phyloP scores from a whole-genome alignment of 2,329 filamentous ascomycete species.

The Cryphonectria radicalis region DNA sequence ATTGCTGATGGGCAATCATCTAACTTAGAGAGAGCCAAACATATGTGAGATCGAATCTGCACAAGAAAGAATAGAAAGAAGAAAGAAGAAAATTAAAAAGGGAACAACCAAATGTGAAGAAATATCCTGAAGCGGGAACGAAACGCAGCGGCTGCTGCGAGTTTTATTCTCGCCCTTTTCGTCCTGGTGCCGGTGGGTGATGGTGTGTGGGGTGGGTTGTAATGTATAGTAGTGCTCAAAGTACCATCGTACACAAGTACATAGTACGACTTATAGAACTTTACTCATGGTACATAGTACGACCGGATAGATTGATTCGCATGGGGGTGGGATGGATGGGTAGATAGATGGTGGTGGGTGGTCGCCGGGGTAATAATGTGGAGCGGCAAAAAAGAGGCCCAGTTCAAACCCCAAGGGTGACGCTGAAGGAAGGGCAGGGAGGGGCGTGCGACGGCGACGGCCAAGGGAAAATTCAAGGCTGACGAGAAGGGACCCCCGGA shows the following conservation, averaged over 20 bases:
- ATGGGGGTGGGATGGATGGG: conserved; percentile 11
- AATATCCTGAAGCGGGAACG: conserved; percentile 15
- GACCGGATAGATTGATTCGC: conserved; percentile 7
- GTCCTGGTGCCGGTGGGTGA: background rate
- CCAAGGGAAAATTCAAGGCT: conserved; percentile 18
- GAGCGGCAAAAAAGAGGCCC: conserved; percentile 3
- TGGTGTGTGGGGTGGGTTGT: background rate
- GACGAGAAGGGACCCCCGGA: background rate
- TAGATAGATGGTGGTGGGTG: conserved; percentile 5
- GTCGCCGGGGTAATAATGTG: conserved; percentile 11
- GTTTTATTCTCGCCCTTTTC: conserved; percentile 27
- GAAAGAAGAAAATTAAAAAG: background rate
- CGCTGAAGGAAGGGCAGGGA: background rate
- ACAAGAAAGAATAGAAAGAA: background rate
- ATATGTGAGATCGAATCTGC: background rate
- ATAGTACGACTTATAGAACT: background rate
- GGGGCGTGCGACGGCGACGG: conserved; percentile 7
- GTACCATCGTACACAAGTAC: background rate
- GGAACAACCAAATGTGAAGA: conserved; percentile 1
- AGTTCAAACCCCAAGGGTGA: conserved; percentile 6
- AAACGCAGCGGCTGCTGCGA: conserved; percentile 24
- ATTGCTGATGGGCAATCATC: background rate
- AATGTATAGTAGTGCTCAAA: background rate
- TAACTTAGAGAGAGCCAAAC: background rate
- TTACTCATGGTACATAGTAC: conserved; percentile 5